Percentiles rank a stretch among this genome's conserved stretches.
phyloP scores from a whole-genome alignment of 2,329 filamentous ascomycete species.

The Ceratocystis diversiconidia region DNA sequence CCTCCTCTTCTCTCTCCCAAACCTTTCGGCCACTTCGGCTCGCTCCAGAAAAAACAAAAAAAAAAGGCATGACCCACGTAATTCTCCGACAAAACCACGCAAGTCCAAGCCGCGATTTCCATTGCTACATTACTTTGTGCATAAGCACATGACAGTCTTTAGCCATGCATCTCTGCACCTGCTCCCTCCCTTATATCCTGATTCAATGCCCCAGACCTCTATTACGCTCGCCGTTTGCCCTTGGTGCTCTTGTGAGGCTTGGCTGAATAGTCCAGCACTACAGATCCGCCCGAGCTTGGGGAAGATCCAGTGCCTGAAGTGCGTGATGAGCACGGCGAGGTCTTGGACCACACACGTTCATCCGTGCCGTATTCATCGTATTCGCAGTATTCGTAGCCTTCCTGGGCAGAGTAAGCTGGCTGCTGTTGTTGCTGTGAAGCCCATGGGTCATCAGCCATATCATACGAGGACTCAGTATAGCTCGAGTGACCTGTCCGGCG shows the following conservation, averaged over 20 bases:
- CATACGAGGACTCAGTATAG: background rate
- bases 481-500: background rate
- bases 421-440: background rate
- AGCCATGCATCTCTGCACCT: background rate
- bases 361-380: background rate
- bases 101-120: background rate
- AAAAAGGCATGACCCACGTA: background rate
- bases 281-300: background rate
- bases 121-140: background rate
- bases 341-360: background rate
- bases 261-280: slow-evolving; percentile 8
- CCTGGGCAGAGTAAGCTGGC: background rate
- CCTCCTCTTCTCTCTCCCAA: background rate
- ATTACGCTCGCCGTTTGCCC: background rate
- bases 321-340: background rate
- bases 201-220: too few species aligned
- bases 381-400: background rate
- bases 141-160: background rate
- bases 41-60: background rate
- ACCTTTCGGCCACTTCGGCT: background rate
- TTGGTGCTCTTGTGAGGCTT: background rate
- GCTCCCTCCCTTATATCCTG: too few species aligned
- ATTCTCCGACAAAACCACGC: background rate
- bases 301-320: background rate
- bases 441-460: background rate